Evolutionary conservation across 2,329 filamentous ascomycete species (phyloP).

Genomic region (Coniosporium tulheliwenetii): DNA sequence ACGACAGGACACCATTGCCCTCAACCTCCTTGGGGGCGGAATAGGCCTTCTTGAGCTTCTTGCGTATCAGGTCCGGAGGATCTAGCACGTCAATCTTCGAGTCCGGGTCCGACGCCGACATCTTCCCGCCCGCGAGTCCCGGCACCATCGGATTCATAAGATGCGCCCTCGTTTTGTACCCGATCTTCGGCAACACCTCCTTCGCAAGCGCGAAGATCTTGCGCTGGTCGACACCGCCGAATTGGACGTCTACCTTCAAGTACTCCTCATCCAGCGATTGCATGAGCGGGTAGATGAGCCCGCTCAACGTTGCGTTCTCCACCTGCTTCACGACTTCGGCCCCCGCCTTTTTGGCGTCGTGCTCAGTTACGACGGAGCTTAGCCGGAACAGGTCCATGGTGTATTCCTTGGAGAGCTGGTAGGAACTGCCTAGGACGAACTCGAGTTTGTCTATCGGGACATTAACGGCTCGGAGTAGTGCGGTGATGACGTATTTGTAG

Average conservation of each 20-base stretch:
- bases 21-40: conserved; percentile 62
- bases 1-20: conserved; percentile 73
- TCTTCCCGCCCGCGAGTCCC: conserved; percentile 70
- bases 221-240: conserved; percentile 71
- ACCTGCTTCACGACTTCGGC: conserved; percentile 92
- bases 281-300: conserved; percentile 70
- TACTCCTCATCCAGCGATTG: conserved; percentile 87
- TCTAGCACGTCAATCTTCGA: conserved; percentile 94
- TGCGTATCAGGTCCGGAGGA: conserved; percentile 52
- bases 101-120: conserved; percentile 53
- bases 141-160: conserved; percentile 82
- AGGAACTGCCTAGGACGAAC: conserved; percentile 73
- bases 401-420: conserved; percentile 56
- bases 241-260: conserved; percentile 74
- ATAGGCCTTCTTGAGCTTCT: conserved; percentile 77
- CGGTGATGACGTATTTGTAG: conserved; percentile 63
- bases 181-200: conserved; percentile 71
- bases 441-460: conserved; percentile 65
- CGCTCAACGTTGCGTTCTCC: conserved; percentile 55
- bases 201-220: conserved; percentile 80
- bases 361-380: conserved; percentile 52
- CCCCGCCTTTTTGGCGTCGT: conserved; percentile 78
- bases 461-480: conserved; percentile 59
- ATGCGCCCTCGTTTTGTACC: conserved; percentile 63
- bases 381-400: conserved; percentile 80